Conservation (phyloP, 805 yeast species). For the Schwanniomyces pseudopolymorphus region DNA sequence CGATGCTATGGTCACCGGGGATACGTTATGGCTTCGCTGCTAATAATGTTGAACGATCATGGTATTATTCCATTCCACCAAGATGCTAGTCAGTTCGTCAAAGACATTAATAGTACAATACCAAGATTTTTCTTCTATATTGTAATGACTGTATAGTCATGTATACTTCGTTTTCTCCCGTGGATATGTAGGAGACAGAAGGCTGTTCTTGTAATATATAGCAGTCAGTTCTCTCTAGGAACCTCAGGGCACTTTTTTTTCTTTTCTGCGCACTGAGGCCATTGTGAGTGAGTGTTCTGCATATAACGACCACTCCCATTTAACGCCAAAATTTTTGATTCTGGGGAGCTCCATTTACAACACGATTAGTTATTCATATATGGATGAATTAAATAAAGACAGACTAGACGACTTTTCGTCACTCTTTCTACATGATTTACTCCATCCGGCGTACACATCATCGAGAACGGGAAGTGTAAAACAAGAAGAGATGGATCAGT, state of each 20-base stretch:
- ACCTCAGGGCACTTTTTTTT: background rate
- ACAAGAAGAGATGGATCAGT: constrained; percentile 10
- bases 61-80: too few species aligned
- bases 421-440: constrained; percentile 40
- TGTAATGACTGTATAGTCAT: too few species aligned
- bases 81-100: too few species aligned
- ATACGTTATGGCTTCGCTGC: too few species aligned
- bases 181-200: too few species aligned
- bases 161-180: background rate
- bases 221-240: too few species aligned
- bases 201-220: too few species aligned
- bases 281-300: background rate
- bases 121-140: too few species aligned
- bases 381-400: constrained; percentile 14
- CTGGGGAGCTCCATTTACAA: background rate
- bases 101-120: too few species aligned
- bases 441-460: constrained; percentile 17
- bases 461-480: constrained; percentile 2
- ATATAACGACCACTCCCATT: background rate
- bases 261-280: too few species aligned
- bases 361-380: background rate
- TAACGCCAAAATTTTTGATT: background rate
- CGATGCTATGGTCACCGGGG: too few species aligned
- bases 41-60: too few species aligned
- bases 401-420: constrained; percentile 41